Evolutionary conservation across 139 green algal species (phyloP).

Genomic region (Chlamydomonas sp.): DNA sequence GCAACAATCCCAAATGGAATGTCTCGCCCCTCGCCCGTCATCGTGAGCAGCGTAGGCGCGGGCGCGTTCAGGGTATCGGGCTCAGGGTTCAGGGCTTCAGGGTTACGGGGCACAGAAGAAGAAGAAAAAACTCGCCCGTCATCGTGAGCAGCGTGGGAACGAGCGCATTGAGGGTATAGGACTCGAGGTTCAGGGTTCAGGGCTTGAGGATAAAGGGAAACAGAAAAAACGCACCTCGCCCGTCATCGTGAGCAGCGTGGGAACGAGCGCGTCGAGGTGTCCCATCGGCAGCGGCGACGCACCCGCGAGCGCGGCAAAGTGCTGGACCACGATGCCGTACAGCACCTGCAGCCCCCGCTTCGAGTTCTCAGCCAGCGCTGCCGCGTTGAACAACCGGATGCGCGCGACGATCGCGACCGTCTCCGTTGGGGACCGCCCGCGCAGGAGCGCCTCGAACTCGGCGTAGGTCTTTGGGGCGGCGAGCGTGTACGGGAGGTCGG

Average conservation of each 20-base stretch:
- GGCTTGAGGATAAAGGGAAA: no score
- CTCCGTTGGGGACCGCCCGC: conserved; percentile 42
- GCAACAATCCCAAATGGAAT: no score
- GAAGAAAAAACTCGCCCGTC: neutral
- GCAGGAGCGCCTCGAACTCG: conserved; percentile 26
- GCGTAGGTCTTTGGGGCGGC: conserved; percentile 61
- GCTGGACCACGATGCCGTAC: conserved; percentile 83
- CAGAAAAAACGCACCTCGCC: no score
- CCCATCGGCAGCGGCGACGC: conserved; percentile 40
- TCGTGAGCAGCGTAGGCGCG: no score
- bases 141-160: neutral
- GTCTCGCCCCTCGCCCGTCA: conserved; percentile 18
- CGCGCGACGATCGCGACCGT: conserved; percentile 53
- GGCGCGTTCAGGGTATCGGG: no score
- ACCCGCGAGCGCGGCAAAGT: conserved; percentile 74
- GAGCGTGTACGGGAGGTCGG: conserved; percentile 77
- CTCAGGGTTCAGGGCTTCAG: no score
- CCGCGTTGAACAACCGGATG: conserved; percentile 73
- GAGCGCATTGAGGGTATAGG: neutral
- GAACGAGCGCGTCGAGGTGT: conserved; percentile 64
- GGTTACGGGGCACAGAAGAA: no score
- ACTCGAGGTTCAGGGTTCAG: no score
- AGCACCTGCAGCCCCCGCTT: conserved; percentile 77
- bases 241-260: conserved; percentile 39
- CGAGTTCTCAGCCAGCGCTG: conserved; percentile 54